Percentiles rank a stretch among this genome's conserved stretches.
phyloP scores from a whole-genome alignment of 1,139 yeast species.

The Maudiozyma humilis region DNA sequence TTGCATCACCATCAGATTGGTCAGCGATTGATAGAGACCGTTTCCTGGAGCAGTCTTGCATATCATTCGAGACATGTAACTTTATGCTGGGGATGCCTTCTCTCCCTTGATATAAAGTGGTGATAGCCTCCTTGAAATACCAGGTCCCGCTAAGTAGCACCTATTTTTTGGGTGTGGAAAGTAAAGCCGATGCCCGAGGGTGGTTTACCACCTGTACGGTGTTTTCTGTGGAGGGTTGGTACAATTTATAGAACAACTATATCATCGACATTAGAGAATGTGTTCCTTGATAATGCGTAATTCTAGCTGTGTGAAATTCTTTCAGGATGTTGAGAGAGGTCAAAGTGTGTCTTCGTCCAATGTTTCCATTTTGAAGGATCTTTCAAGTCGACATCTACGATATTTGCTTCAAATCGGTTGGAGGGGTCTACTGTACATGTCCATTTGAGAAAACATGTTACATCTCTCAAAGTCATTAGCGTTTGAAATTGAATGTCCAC shows the following conservation, averaged over 20 bases:
- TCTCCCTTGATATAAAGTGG: no score
- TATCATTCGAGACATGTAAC: not conserved
- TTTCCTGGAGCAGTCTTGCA: not conserved
- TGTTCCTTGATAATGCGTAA: no score
- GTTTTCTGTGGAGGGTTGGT: no score
- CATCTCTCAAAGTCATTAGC: constrained; percentile 29
- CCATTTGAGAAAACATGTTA: constrained; percentile 28
- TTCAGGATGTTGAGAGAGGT: constrained; percentile 2
- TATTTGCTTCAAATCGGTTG: constrained; percentile 9
- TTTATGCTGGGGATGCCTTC: not conserved
- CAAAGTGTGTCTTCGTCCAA: constrained; percentile 17
- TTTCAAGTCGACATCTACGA: constrained; percentile 29
- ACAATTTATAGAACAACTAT: no score
- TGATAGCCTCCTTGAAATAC: no score
- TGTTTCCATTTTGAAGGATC: constrained; percentile 20
- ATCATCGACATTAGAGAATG: no score
- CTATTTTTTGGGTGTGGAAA: no score
- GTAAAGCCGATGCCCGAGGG: no score
- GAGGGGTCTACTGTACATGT: not conserved
- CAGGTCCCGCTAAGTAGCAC: no score
- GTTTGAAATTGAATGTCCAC: constrained; percentile 11
- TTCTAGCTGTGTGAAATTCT: constrained; percentile 7
- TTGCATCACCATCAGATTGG: not conserved
- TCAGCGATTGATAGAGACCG: not conserved
- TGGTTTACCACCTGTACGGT: no score